Percentiles rank a stretch among this genome's conserved stretches.
These are phyloP conservation scores for Lunasporangiospora selenospora DNA, from an alignment of 192 early-diverging fungal genomes.

Conservation along the genomic window DNA sequence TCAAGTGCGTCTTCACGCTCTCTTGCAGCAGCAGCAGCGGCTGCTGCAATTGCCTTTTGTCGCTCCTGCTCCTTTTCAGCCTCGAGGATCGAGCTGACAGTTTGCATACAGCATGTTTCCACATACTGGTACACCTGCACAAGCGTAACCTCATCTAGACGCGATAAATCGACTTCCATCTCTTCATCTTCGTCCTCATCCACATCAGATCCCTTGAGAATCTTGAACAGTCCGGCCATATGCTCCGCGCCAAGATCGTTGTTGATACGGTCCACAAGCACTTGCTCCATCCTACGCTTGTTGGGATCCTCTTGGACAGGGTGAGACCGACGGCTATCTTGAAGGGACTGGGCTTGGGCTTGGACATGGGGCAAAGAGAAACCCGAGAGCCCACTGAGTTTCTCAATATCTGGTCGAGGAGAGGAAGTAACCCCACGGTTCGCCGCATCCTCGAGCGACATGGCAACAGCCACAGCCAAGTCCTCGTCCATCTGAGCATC, in stretches of 20 bases:
- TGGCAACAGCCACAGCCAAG: not conserved
- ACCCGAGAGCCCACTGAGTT: not conserved
- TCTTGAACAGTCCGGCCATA: slow-evolving; percentile 35
- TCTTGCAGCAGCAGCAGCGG: not conserved
- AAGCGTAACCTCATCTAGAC: slow-evolving; percentile 34
- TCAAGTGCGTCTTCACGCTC: slow-evolving; percentile 9
- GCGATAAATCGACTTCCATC: slow-evolving; percentile 41
- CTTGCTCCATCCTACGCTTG: slow-evolving; percentile 43
- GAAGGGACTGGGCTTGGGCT: not conserved
- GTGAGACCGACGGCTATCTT: not conserved
- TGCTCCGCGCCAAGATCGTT: slow-evolving; percentile 44
- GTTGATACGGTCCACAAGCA: slow-evolving; percentile 29
- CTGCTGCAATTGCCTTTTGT: too few species aligned
- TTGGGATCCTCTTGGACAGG: slow-evolving; percentile 24
- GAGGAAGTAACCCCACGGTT: not conserved
- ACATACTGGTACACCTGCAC: slow-evolving; percentile 46
- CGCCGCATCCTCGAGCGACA: not conserved
- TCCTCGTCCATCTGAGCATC: too few species aligned
- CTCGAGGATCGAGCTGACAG: slow-evolving; percentile 28
- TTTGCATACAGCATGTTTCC: slow-evolving; percentile 46
- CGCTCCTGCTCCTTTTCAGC: slow-evolving; percentile 44
- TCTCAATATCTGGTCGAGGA: not conserved
- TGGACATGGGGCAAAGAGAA: not conserved
- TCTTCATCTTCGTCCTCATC: slow-evolving; percentile 31
- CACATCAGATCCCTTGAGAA: slow-evolving; percentile 23